Base-by-base conservation (phyloP, 148 eudicot species). In the Fagopyrum homotropicum region DNA sequence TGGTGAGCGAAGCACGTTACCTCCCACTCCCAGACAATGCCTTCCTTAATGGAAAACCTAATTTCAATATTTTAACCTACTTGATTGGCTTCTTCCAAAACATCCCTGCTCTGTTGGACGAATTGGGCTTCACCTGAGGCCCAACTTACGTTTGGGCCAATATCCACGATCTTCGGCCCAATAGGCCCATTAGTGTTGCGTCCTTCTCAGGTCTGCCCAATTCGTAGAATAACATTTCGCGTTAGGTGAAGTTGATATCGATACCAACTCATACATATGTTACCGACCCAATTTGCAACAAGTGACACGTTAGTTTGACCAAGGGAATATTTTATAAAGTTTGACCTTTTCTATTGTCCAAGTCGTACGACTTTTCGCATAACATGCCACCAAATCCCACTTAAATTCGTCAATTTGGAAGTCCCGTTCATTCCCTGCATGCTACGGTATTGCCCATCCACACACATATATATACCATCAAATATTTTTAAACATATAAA, bases 331-430 rank as follows among this genome's bases (percentile, higher is more conserved):
- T 66, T 35, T 43, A 66, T 35, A 14, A 40, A 46, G 19, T 66
- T 66, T 66, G 71, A 66, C 46, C 5, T 14, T 14, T 66, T 40
- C 17, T 66, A 66, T 35, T 35, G 47, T 66, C 71, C 71, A 66
- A 66, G 15, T 1, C 14, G 30, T 15, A 46, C 30, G 19, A 40
- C 71, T 12, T 66, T 66, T 66, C 17, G 15, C 8, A 3, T 5
- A 66, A 40, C n/a, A 40, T 66, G 71, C 71, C 46, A 66, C 46
- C 71, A 40, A 66, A 66, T 14, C 71, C 71, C 71, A 66, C 70
- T 40, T 35, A 66, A 8, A 35, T 66, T 35, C 45, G 17, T 5
- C 46, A 40, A 66, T 17, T 66, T 66, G 71, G 47, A 66, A 66
- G 43, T 9, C 5, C 40, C 15, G 46, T 35, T 46, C 70, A 14